phyloP scores from a whole-genome alignment of 345 rosid genomes.

The Euphorbia tirucalli region DNA sequence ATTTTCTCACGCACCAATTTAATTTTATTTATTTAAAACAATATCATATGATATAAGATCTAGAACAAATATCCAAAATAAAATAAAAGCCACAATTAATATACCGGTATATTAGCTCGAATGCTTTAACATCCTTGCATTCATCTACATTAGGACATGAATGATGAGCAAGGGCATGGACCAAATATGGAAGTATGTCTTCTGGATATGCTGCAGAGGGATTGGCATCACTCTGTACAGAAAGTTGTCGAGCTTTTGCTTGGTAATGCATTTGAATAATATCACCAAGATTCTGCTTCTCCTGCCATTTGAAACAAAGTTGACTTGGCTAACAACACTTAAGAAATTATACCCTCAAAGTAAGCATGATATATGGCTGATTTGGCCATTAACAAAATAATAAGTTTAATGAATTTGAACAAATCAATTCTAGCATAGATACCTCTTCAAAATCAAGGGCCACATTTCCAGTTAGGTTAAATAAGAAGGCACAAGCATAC shows the following conservation, averaged over 20 bases:
- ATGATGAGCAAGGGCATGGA: constrained; percentile 83
- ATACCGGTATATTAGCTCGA: constrained; percentile 76
- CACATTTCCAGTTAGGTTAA: constrained; percentile 44
- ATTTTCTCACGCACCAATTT: neutral
- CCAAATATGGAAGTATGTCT: constrained; percentile 60
- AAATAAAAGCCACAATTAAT: constrained; percentile 12
- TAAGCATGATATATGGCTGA: neutral
- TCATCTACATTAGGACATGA: constrained; percentile 74
- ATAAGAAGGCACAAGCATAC: constrained; percentile 82
- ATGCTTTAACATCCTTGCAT: constrained; percentile 82
- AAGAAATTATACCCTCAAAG: constrained; percentile 1
- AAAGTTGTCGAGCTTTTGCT: constrained; percentile 64
- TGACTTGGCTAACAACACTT: constrained; percentile 1
- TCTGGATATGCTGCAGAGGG: constrained; percentile 56
- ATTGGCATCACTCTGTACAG: constrained; percentile 64
- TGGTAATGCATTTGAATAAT: constrained; percentile 80
- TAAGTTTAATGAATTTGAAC: constrained; percentile 15
- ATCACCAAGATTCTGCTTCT: constrained; percentile 75
- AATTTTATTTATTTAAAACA: neutral
- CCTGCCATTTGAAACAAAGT: constrained; percentile 54
- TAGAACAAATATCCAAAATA: constrained; percentile 11
- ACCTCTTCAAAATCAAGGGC: constrained; percentile 74
- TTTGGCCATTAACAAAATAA: constrained; percentile 1
- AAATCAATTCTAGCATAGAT: constrained; percentile 28
- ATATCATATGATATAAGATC: neutral